Base-by-base conservation (phyloP, 2,329 filamentous ascomycete genomes). In the Tricladium varicosporioides region DNA sequence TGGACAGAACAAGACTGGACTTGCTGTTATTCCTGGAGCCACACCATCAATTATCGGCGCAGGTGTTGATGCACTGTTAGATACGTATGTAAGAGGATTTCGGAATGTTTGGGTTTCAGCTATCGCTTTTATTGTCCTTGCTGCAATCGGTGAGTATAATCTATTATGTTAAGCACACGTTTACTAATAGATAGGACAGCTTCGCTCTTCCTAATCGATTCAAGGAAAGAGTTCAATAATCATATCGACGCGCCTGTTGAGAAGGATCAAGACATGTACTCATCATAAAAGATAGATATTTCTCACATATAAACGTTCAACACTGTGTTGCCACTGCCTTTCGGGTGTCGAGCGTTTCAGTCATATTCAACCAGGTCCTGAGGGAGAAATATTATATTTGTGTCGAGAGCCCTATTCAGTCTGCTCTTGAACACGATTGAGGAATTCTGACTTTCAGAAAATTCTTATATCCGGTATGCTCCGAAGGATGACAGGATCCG, bases 201-300 rank as follows among this genome's bases (percentile, higher is more conserved):
- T 53, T 7, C 61, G 48, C 22, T 60, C 33, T 70, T 72, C 52
- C 47, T 74, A 8, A 56, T 67, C 16, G 71, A 74, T 51, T 69
- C 67, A 2, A 67, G 60, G 15, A 64, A 69, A 51, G 71, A 73
- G 32, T 73, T 74, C 60, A 74, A 72, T 56, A 72, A 67, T 60
- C 69, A 66, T 43, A 72, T 74, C 40, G 72, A 74, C 53, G 68
- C 67, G 10, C 72, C 72, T 1, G 63, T 70, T 9, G 72, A 74
- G 59, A 69, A 71, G 52, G 67, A 67, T 33, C 61, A 69, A 50
- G 61, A 61, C 49, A 8, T 78, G 77, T 57, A 50, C 32, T 43
- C 36, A n/a, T 40, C 36, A 10, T 40, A 40, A 10, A 27, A 27
- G 22, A 27, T 27, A 27, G 22, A 27, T 27, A 27, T 27, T 27